These are phyloP conservation scores for Yamadazyma takamatsuzukensis DNA, from an alignment of 805 yeast genomes.

Conservation along the genomic window DNA sequence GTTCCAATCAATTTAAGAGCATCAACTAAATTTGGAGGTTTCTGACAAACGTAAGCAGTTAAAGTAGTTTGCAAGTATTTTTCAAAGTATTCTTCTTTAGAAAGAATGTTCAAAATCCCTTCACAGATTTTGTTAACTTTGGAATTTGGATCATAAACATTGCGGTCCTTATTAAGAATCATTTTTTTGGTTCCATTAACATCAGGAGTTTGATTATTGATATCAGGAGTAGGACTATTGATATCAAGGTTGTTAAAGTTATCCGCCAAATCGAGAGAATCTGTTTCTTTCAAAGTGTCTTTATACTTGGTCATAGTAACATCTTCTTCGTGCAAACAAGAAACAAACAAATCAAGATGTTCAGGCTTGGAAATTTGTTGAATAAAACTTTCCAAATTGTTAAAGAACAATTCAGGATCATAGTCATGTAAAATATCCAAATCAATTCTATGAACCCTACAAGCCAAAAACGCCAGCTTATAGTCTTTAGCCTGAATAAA, in stretches of 20 bases:
- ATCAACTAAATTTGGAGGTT: constrained; percentile 76
- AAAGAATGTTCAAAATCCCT: constrained; percentile 56
- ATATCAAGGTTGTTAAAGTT: constrained; percentile 11
- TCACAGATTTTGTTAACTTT: constrained; percentile 79
- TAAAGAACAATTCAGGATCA: constrained; percentile 64
- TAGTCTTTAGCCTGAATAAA: constrained; percentile 58
- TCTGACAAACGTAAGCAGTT: constrained; percentile 90
- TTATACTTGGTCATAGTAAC: constrained; percentile 77
- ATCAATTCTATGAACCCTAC: constrained; percentile 90
- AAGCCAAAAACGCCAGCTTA: constrained; percentile 70
- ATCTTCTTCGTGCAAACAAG: constrained; percentile 83
- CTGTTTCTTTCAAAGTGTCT: constrained; percentile 51
- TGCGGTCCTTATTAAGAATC: constrained; percentile 36
- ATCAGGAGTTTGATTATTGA: neutral
- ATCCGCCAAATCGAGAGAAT: constrained; percentile 7
- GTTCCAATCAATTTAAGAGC: constrained; percentile 66
- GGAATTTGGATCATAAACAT: constrained; percentile 36
- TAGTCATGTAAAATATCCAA: constrained; percentile 87
- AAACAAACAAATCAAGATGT: constrained; percentile 79
- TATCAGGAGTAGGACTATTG: constrained; percentile 18
- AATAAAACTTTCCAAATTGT: constrained; percentile 63
- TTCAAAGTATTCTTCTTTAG: constrained; percentile 46
- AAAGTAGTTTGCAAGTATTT: constrained; percentile 72
- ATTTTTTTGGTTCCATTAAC: constrained; percentile 23
- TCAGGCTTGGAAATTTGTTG: constrained; percentile 68